These are phyloP conservation scores for Chaetomium strumarium DNA, from an alignment of 2,329 filamentous ascomycete species.

Conservation along the genomic window DNA sequence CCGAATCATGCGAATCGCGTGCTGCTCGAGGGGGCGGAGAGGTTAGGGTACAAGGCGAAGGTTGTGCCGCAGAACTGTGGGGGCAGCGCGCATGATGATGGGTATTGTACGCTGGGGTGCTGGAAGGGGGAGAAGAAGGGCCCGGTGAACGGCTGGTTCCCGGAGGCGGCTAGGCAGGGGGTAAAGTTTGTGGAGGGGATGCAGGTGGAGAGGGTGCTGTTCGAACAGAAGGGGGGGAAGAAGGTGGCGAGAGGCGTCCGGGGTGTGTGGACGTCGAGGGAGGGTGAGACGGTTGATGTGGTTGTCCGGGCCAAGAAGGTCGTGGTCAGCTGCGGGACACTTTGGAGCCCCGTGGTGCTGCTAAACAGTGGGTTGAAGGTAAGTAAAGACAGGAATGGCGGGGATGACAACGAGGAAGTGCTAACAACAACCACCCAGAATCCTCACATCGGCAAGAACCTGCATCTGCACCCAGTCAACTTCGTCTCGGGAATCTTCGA, in stretches of 20 bases:
- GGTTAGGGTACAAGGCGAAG: conserved; percentile 65
- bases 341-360: conserved; percentile 73
- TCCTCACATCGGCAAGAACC: conserved; percentile 71
- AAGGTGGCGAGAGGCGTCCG: conserved; percentile 63
- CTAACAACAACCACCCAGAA: conserved; percentile 45
- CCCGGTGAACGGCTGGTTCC: conserved; percentile 68
- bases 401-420: no score
- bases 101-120: conserved; percentile 56
- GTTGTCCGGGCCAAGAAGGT: conserved; percentile 74
- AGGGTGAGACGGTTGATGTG: conserved; percentile 57
- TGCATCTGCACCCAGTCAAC: conserved; percentile 73
- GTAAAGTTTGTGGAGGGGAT: conserved; percentile 83
- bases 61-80: conserved; percentile 75
- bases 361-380: conserved; percentile 70
- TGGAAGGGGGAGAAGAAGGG: conserved; percentile 70
- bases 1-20: conserved; percentile 69
- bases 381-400: conserved; percentile 31
- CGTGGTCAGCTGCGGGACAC: conserved; percentile 67
- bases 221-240: conserved; percentile 48
- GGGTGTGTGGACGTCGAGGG: conserved; percentile 70
- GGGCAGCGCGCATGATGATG: conserved; percentile 67
- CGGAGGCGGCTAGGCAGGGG: conserved; percentile 70
- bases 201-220: conserved; percentile 62
- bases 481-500: conserved; percentile 57
- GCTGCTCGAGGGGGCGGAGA: conserved; percentile 68